A percentile compares a stretch with the other conserved stretches of the same genome.
These are phyloP conservation scores for Lupinus albus DNA, from an alignment of 306 rosid species.

Conservation along the genomic window DNA sequence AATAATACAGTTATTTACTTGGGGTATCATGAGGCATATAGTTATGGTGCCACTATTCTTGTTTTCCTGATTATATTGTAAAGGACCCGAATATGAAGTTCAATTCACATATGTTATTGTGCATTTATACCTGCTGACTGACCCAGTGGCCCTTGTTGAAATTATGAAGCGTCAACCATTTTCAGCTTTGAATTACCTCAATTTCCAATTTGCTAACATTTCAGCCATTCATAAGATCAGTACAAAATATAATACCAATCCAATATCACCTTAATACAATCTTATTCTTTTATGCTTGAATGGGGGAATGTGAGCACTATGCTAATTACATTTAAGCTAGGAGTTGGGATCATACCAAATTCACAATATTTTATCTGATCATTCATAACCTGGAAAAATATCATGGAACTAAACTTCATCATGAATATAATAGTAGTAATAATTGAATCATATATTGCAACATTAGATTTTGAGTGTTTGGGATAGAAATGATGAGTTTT, in stretches of 20 bases:
- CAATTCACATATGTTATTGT: neutral
- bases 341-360: slow-evolving; percentile 24
- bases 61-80: neutral
- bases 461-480: too few relatives aligned
- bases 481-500: too few relatives aligned
- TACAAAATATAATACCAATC: too few relatives aligned
- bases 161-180: slow-evolving; percentile 29
- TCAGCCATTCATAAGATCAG: slow-evolving; percentile 1
- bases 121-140: neutral
- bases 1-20: too few relatives aligned
- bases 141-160: neutral
- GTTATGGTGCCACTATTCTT: neutral
- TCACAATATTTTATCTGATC: slow-evolving; percentile 5
- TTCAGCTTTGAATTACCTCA: neutral
- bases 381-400: slow-evolving; percentile 33
- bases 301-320: neutral
- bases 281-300: neutral
- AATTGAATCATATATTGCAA: neutral
- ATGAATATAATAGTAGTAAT: neutral
- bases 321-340: neutral
- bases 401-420: slow-evolving; percentile 47
- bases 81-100: neutral
- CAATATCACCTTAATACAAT: neutral
- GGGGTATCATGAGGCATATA: neutral
- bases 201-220: neutral